phyloP scores from a whole-genome alignment of 2,329 filamentous ascomycete species.

The Arthrobotrys megalospora region DNA sequence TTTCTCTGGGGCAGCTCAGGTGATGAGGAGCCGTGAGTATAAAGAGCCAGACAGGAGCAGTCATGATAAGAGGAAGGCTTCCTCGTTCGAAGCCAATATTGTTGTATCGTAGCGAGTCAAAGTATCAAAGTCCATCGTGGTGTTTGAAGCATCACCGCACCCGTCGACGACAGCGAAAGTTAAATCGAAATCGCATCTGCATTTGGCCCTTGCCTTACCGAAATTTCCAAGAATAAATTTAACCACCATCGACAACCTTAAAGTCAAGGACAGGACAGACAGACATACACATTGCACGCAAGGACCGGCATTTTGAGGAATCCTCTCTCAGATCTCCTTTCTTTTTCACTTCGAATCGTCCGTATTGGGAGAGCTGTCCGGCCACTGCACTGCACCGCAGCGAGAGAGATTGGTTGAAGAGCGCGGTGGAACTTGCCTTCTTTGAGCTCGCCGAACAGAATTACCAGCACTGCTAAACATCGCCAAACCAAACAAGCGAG shows the following conservation, averaged over 20 bases:
- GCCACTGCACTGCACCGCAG: background rate
- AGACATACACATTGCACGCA: background rate
- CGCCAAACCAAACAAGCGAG: slow-evolving; percentile 38
- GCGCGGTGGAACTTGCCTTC: slow-evolving; percentile 44
- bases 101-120: background rate
- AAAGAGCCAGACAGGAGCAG: slow-evolving; percentile 12
- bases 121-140: slow-evolving; percentile 2
- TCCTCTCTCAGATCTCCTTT: slow-evolving; percentile 24
- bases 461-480: background rate
- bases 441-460: slow-evolving; percentile 59
- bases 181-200: slow-evolving; percentile 1
- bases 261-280: background rate
- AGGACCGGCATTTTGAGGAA: slow-evolving; percentile 20
- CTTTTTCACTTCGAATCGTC: slow-evolving; percentile 2
- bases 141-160: background rate
- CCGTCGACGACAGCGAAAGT: slow-evolving; percentile 11
- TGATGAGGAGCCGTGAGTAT: slow-evolving; percentile 19
- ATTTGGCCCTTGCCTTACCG: slow-evolving; percentile 14
- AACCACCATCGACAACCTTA: slow-evolving; percentile 1
- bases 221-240: slow-evolving; percentile 19
- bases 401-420: slow-evolving; percentile 15
- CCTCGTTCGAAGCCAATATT: background rate
- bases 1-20: slow-evolving; percentile 39
- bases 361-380: slow-evolving; percentile 12
- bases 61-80: background rate